phyloP scores from a whole-genome alignment of 2,329 filamentous ascomycete genomes.

The Epichloe hybrida region DNA sequence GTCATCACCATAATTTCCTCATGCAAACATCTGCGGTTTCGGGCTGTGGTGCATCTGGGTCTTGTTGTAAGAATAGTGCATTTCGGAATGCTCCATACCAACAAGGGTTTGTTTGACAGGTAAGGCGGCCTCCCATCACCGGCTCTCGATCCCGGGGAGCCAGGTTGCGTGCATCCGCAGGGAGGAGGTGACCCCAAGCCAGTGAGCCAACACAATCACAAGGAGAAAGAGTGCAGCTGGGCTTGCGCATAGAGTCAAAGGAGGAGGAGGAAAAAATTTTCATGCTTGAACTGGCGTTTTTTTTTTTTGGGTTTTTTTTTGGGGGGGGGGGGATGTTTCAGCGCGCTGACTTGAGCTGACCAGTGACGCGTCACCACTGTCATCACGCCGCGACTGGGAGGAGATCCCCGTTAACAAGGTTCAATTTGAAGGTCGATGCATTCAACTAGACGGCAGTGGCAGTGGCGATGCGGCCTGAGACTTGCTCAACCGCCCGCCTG shows the following conservation, averaged over 20 bases:
- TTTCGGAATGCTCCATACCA: neutral
- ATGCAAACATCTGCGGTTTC: neutral
- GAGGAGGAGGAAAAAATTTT: neutral
- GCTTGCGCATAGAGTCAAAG: neutral
- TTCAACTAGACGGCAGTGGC: neutral
- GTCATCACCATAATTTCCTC: neutral
- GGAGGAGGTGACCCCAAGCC: neutral
- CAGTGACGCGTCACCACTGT: neutral
- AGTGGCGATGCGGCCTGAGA: neutral
- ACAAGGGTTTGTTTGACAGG: neutral
- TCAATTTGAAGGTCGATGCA: neutral
- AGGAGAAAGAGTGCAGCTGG: neutral
- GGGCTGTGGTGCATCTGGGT: neutral
- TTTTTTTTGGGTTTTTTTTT: neutral
- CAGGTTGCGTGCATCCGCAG: slow-evolving; percentile 1
- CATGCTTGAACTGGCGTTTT: neutral
- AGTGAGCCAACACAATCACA: neutral
- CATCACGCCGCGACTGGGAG: neutral
- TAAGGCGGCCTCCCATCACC: neutral
- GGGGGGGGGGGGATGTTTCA: neutral
- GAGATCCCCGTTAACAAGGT: neutral
- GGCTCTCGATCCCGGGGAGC: neutral
- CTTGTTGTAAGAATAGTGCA: neutral
- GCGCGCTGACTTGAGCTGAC: no score
- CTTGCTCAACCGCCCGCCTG: neutral